Evolutionary conservation across 1,284 basidiomycete species (phyloP).

Genomic region (Testicularia cyperi): DNA sequence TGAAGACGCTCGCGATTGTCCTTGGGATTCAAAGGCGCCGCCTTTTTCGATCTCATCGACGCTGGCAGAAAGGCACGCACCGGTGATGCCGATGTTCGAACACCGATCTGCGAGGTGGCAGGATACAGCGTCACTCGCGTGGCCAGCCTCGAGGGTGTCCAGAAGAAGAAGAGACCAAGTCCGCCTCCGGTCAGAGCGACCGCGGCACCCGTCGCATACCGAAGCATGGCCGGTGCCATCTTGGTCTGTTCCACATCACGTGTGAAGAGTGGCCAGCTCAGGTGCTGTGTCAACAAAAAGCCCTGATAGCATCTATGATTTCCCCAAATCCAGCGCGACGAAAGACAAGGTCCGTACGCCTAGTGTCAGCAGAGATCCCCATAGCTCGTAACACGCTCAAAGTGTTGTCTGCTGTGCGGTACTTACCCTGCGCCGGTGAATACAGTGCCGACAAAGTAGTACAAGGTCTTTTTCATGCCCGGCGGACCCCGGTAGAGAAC

Average conservation of each 20-base stretch:
- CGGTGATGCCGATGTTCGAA: slow-evolving; percentile 18
- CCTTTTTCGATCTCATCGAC: slow-evolving; percentile 12
- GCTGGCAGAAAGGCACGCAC: slow-evolving; percentile 17
- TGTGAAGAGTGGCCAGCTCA: slow-evolving; percentile 35
- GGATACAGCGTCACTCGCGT: slow-evolving; percentile 42
- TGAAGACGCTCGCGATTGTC: slow-evolving; percentile 25
- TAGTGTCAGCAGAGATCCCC: too few species aligned
- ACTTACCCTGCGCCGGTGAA: slow-evolving; percentile 24
- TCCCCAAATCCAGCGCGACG: too few species aligned
- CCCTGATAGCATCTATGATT: slow-evolving; percentile 28
- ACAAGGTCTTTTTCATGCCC: slow-evolving; percentile 29
- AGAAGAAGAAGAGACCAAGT: slow-evolving; percentile 35
- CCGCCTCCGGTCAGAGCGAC: slow-evolving; percentile 13
- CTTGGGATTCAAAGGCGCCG: slow-evolving; percentile 15
- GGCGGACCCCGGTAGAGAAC: slow-evolving; percentile 41
- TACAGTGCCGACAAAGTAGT: slow-evolving; percentile 38
- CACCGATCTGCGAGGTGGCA: slow-evolving; percentile 22
- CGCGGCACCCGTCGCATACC: slow-evolving; percentile 16
- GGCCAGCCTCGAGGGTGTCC: slow-evolving; percentile 28
- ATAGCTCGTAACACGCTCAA: too few species aligned
- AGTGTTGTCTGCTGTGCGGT: too few species aligned
- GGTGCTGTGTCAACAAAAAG: slow-evolving; percentile 33
- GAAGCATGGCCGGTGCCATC: slow-evolving; percentile 19
- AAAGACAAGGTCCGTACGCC: too few species aligned
- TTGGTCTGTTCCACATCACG: slow-evolving; percentile 31